Evolutionary conservation across 179 eudicot species (phyloP), one percentile per base, ranked within the genome.

Genomic region (Carnegiea gigantea): DNA sequence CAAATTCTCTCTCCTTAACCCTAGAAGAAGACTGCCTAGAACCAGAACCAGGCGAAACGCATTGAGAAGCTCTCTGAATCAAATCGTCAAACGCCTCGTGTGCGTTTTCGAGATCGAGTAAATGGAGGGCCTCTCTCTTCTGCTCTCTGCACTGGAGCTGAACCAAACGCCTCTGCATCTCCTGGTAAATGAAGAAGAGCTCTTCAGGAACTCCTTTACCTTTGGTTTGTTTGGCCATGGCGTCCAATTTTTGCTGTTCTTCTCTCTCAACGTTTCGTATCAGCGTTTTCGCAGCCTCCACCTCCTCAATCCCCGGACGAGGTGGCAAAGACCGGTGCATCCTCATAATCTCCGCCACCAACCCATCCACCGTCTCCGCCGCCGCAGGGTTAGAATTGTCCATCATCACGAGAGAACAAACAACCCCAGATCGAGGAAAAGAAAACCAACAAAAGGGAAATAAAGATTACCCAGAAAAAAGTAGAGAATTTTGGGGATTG

Each of bases 41-140:
- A 11, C 59, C 82, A 12, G 75, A n/a, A 26, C 12, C 28, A 23
- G 76, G 53, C 0, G 86, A 71, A 80, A 88, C 79, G 76, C 92
- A 91, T 54, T 78, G 78, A 0, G 90, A 92, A 81, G 98, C 99
- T 88, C 92, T 92, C 80, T 90, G 98, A 86, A 95, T 86, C 94
- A 92, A 84, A 23, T 94, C 96, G 49, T 90, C 97, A 53, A 94
- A 90, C 83, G 88, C 51, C 2, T 53, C 24, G 86, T 94, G 91
- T 28, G 86, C 75, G 62, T 85, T 83, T 78, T 95, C 99, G 17
- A 92, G 95, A 86, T 95, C 99, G 76, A 92, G 79, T 80, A 95
- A 40, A 75, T 83, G 85, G 43, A 84, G 3, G 1, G 96, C 98
- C 33, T 92, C 99, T 59, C 81, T 83, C 88, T 86, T 92, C 82